phyloP scores from a whole-genome alignment of 805 yeast genomes.

The Metschnikowia bowlesiae region DNA sequence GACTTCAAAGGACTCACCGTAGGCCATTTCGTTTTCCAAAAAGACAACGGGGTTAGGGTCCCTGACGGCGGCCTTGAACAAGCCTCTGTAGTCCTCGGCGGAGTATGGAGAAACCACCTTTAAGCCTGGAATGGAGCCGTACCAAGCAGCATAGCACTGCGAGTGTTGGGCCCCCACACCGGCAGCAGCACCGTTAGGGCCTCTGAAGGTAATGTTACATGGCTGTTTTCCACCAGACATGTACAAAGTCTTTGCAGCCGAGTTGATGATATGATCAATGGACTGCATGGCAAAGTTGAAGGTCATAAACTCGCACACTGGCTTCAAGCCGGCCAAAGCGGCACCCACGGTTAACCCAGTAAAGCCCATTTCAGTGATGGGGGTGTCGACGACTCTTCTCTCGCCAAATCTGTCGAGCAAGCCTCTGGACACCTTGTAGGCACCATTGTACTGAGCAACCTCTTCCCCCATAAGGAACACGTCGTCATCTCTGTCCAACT shows the following conservation, averaged over 20 bases:
- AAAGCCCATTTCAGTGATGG: conserved; percentile 99
- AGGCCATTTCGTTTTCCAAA: conserved; percentile 91
- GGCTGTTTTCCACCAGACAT: conserved; percentile 99
- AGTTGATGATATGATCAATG: conserved; percentile 95
- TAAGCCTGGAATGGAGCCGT: conserved; percentile 96
- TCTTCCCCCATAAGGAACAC: conserved; percentile 98
- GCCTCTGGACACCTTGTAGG: conserved; percentile 95
- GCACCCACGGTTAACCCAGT: conserved; percentile 94
- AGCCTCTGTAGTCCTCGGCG: conserved; percentile 94
- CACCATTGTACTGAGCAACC: conserved; percentile 99
- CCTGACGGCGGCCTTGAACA: conserved; percentile 92
- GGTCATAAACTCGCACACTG: conserved; percentile 98
- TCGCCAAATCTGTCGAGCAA: conserved; percentile 93
- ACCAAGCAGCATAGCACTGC: conserved; percentile 97
- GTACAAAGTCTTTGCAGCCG: conserved; percentile 97
- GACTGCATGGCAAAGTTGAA: conserved; percentile 99
- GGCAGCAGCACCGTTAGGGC: conserved; percentile 99
- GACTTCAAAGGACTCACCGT: conserved; percentile 87
- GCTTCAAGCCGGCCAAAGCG: conserved; percentile 93
- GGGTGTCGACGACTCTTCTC: conserved; percentile 90
- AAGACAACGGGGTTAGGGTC: conserved; percentile 98
- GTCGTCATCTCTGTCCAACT: conserved; percentile 89
- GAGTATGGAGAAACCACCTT: conserved; percentile 95
- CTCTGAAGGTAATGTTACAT: conserved; percentile 96
- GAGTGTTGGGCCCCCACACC: conserved; percentile 99